Evolutionary conservation across 2,329 filamentous ascomycete genomes (phyloP).

Genomic region (Epichloe typhina): DNA sequence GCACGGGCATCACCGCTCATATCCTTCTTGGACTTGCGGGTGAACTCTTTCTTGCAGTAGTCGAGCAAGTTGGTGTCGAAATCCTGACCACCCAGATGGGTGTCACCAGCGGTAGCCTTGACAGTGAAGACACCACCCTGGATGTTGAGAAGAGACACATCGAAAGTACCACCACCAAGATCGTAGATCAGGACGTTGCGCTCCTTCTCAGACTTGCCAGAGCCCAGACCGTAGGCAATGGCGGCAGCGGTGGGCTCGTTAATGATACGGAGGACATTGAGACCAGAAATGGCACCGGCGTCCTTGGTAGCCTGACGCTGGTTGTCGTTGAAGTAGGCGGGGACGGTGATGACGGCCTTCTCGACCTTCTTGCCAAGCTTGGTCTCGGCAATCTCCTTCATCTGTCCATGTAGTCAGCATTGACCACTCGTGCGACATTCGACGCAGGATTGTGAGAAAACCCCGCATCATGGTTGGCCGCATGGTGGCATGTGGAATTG

Average conservation of each 20-base stretch:
- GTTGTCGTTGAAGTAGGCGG: constrained; percentile 99
- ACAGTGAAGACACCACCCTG: constrained; percentile 99
- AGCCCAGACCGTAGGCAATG: constrained; percentile 94
- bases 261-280: constrained; percentile 99
- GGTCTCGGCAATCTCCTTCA: constrained; percentile 97
- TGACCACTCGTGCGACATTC: neutral
- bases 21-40: constrained; percentile 60
- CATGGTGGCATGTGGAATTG: neutral
- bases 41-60: constrained; percentile 94
- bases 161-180: constrained; percentile 98
- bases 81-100: constrained; percentile 88
- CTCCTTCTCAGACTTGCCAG: constrained; percentile 93
- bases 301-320: constrained; percentile 99
- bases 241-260: constrained; percentile 98
- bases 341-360: constrained; percentile 98
- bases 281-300: constrained; percentile 89
- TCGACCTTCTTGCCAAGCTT: constrained; percentile 98
- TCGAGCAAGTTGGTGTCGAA: constrained; percentile 95
- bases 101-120: constrained; percentile 96
- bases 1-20: constrained; percentile 77
- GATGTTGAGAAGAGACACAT: constrained; percentile 98
- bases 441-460: neutral
- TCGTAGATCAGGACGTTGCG: constrained; percentile 99
- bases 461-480: neutral
- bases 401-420: constrained; percentile 38